A percentile compares a stretch with the other conserved stretches of the same genome.
These are phyloP conservation scores for Tetracladium marchalianum DNA, from an alignment of 495 filamentous ascomycete genomes.

Conservation along the genomic window DNA sequence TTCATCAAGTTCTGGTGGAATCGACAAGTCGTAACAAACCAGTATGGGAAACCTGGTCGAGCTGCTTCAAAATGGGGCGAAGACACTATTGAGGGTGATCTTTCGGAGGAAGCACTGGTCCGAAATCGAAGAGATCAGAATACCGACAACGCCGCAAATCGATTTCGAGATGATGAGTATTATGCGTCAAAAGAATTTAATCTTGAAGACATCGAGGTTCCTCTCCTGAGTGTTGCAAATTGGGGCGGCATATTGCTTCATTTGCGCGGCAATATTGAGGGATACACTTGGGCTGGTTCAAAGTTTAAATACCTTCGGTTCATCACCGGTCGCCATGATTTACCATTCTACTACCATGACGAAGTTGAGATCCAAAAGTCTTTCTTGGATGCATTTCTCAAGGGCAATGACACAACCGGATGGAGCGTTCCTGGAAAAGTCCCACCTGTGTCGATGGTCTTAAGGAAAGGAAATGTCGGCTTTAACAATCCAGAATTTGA, in stretches of 20 bases:
- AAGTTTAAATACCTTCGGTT: slow-evolving; percentile 53
- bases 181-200: slow-evolving; percentile 52
- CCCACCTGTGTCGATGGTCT: slow-evolving; percentile 41
- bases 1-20: slow-evolving; percentile 57
- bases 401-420: slow-evolving; percentile 44
- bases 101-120: slow-evolving; percentile 40
- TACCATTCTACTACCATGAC: slow-evolving; percentile 44
- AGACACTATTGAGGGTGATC: slow-evolving; percentile 46
- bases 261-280: slow-evolving; percentile 51
- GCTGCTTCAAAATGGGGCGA: slow-evolving; percentile 20
- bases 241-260: slow-evolving; percentile 48
- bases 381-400: slow-evolving; percentile 57
- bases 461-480: slow-evolving; percentile 52
- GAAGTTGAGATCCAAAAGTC: slow-evolving; percentile 35
- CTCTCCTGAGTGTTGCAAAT: slow-evolving; percentile 52
- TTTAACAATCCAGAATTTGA: slow-evolving; percentile 49
- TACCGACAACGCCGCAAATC: slow-evolving; percentile 40
- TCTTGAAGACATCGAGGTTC: slow-evolving; percentile 51
- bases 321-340: slow-evolving; percentile 55
- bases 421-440: slow-evolving; percentile 43
- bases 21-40: slow-evolving; percentile 48
- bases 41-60: slow-evolving; percentile 42
- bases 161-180: slow-evolving; percentile 50
- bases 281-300: slow-evolving; percentile 45
- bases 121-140: slow-evolving; percentile 47